Base-by-base conservation (phyloP, 1,139 yeast species). In the Scheffersomyces segobiensis region DNA sequence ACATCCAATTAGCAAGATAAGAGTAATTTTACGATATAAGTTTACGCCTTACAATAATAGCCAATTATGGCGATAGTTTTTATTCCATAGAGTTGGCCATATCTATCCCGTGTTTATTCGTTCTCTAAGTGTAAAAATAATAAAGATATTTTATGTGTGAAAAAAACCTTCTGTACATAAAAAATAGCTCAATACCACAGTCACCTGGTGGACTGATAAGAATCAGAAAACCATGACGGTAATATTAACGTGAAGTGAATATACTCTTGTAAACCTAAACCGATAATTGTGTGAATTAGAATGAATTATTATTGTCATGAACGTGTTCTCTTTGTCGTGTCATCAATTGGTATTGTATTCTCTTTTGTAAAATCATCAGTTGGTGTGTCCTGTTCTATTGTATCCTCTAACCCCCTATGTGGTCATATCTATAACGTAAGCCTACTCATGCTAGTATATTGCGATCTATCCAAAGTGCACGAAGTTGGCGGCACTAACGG, bases 331-430 rank as follows among this genome's bases (percentile, higher is more conserved):
- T 32, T 32, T 7, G 52, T 50, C 19, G 24, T 50, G 42, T 50
- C 50, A 20, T 48, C 22, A 20, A 19, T 21, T 21, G 22, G 22
- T 21, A 46, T 46, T 19, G 42, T 32, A 17, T 32, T 32, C 42
- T 46, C 19, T 46, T 4, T 46, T 18, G 20, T 18, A 46, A 46
- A 46, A 46, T 46, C 20, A 18, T 19, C 20, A 18, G 8, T 46
- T 46, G 14, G 32, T 55, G 54, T 51, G 51, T 51, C 39, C 46
- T 14, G 51, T 50, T 54, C 51, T 56, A 47, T 42, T 54, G 54
- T 32, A 56, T 46, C 47, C 53, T 52, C 52, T 53, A 57, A 49
- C 58, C 47, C 54, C 50, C 53, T 10, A 32, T 32, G 17, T 14
- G 42, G 42, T 32, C 17, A 32, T 32, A 10, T 32, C 42, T 32